These are phyloP conservation scores for Hymenoscyphus occultus DNA, from an alignment of 2,329 filamentous ascomycete genomes.

Conservation along the genomic window DNA sequence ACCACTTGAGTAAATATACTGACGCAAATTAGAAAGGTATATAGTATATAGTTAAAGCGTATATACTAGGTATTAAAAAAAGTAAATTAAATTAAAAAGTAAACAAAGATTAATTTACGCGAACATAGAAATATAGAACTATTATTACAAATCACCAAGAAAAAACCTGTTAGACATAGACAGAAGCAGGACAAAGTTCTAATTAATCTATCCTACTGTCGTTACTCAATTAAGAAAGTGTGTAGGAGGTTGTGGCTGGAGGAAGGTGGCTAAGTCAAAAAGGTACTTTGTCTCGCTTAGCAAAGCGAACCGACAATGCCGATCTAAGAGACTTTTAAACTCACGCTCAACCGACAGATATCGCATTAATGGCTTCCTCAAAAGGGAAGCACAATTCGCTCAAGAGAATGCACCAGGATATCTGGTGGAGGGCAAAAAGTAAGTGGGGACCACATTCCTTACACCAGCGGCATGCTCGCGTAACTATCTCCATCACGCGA, in stretches of 20 bases:
- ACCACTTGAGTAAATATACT: no score
- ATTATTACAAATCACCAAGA: not conserved
- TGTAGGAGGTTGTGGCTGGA: no score
- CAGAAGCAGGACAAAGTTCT: not conserved
- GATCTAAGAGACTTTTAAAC: no score
- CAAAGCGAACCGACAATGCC: no score
- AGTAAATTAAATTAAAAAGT: not conserved
- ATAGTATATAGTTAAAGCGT: no score
- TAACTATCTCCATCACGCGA: not conserved
- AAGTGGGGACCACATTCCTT: not conserved
- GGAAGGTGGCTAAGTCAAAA: no score
- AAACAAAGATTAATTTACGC: not conserved
- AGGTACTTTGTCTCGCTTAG: no score
- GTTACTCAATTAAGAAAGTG: not conserved
- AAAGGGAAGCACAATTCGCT: not conserved
- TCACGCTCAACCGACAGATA: no score
- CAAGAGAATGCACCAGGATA: not conserved
- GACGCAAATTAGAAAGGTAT: no score
- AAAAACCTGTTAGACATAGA: not conserved
- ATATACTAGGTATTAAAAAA: not conserved
- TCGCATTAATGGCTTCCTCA: not conserved
- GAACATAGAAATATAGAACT: not conserved
- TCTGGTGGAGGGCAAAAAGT: not conserved
- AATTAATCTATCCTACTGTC: not conserved
- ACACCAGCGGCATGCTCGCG: not conserved